phyloP scores from a whole-genome alignment of 129 eudicot species.

The Smallanthus sonchifolius region DNA sequence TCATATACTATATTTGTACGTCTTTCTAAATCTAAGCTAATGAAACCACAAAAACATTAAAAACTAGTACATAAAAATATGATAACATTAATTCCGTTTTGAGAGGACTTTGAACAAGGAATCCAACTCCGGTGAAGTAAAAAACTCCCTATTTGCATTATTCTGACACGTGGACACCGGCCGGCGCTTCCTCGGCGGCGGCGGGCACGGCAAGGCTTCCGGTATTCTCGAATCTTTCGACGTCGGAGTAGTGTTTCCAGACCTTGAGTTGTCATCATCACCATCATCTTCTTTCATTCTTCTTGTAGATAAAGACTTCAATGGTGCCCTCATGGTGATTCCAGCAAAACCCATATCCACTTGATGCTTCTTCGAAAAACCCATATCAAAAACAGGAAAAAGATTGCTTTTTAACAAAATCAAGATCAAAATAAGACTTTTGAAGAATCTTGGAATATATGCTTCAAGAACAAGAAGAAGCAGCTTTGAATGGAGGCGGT shows the following conservation, averaged over 20 bases:
- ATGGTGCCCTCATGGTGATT: slow-evolving; percentile 26
- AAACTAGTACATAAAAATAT: background rate
- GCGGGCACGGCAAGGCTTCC: slow-evolving; percentile 52
- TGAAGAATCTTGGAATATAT: slow-evolving; percentile 1
- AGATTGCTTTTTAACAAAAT: background rate
- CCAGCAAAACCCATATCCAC: slow-evolving; percentile 34
- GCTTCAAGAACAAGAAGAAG: background rate
- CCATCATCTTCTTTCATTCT: background rate
- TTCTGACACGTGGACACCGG: slow-evolving; percentile 43
- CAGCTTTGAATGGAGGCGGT: slow-evolving; percentile 38
- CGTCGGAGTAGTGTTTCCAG: slow-evolving; percentile 63
- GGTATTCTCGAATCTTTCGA: slow-evolving; percentile 60
- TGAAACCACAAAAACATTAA: background rate
- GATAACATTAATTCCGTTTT: slow-evolving; percentile 32
- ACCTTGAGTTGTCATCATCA: slow-evolving; percentile 3
- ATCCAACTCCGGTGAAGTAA: slow-evolving; percentile 77
- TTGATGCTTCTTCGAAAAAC: slow-evolving; percentile 31
- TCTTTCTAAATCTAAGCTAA: slow-evolving; percentile 15
- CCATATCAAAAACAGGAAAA: slow-evolving; percentile 13
- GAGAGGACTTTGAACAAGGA: slow-evolving; percentile 47
- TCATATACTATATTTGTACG: slow-evolving; percentile 28
- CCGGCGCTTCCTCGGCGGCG: slow-evolving; percentile 71
- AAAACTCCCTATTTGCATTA: slow-evolving; percentile 50
- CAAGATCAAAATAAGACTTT: background rate
- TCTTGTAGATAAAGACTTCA: slow-evolving; percentile 16